A percentile compares a stretch with the other conserved stretches of the same genome.
phyloP scores from a whole-genome alignment of 768 basidiomycete species.

The Leccinellum luteum region DNA sequence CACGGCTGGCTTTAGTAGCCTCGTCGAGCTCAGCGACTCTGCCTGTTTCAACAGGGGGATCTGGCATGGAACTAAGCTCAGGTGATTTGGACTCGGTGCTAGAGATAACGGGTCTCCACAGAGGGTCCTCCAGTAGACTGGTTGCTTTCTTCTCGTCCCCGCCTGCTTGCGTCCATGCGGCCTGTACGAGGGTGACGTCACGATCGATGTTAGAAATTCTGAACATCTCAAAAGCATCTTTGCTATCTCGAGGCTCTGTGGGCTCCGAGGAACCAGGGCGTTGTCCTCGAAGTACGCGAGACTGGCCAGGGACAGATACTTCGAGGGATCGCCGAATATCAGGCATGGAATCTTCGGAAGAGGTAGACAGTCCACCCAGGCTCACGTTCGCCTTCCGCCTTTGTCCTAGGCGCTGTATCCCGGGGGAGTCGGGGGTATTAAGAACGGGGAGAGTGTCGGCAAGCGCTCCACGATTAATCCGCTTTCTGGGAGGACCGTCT shows the following conservation, averaged over 20 bases:
- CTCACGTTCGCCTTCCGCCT: constrained; percentile 40
- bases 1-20: constrained; percentile 63
- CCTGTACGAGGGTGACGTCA: constrained; percentile 41
- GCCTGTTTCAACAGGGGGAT: constrained; percentile 41
- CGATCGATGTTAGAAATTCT: constrained; percentile 57
- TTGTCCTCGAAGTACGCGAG: constrained; percentile 56
- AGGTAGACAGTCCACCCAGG: constrained; percentile 47
- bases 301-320: constrained; percentile 36
- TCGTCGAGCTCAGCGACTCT: constrained; percentile 73
- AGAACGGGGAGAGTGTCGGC: constrained; percentile 31
- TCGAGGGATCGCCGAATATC: constrained; percentile 43
- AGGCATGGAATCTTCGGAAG: constrained; percentile 69
- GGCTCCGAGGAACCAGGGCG: constrained; percentile 33
- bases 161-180: constrained; percentile 66
- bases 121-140: constrained; percentile 52
- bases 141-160: constrained; percentile 63
- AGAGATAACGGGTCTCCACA: constrained; percentile 44
- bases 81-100: constrained; percentile 19
- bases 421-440: constrained; percentile 52
- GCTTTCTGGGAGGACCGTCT: constrained; percentile 71
- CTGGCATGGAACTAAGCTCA: constrained; percentile 10
- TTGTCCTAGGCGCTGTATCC: constrained; percentile 51
- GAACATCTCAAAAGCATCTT: constrained; percentile 51
- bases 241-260: constrained; percentile 26
- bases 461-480: constrained; percentile 52